Evolutionary conservation across 2,329 filamentous ascomycete species (phyloP).

Genomic region (Fusarium sublunatum): DNA sequence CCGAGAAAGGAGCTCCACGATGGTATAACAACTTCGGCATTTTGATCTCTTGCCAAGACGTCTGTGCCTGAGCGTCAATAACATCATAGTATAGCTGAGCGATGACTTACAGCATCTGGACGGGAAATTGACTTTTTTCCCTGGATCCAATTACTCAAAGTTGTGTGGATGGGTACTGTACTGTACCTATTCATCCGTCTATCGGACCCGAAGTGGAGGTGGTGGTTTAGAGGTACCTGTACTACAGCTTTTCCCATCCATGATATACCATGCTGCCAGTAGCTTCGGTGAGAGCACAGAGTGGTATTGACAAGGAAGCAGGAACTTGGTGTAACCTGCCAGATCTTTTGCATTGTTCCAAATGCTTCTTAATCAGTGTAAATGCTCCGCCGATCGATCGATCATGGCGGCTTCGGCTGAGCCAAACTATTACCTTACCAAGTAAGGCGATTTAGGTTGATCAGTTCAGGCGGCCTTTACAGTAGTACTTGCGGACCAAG

Average conservation of each 20-base stretch:
- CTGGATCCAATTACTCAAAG: too few species aligned
- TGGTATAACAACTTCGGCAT: slow-evolving; percentile 5
- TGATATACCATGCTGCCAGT: not conserved
- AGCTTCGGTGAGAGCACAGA: not conserved
- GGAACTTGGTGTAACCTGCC: too few species aligned
- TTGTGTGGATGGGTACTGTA: not conserved
- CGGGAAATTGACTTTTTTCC: too few species aligned
- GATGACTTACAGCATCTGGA: too few species aligned
- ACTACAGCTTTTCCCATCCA: not conserved
- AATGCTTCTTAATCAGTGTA: not conserved
- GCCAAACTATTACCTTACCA: slow-evolving; percentile 5
- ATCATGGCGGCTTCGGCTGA: slow-evolving; percentile 17
- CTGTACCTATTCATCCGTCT: slow-evolving; percentile 2
- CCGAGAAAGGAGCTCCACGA: slow-evolving; percentile 3
- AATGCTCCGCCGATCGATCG: slow-evolving; percentile 26
- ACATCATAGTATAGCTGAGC: too few species aligned
- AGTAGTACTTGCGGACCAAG: slow-evolving; percentile 4
- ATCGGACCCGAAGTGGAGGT: slow-evolving; percentile 18
- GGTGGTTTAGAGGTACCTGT: slow-evolving; percentile 9
- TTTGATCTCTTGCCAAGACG: slow-evolving; percentile 1
- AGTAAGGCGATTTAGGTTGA: too few species aligned
- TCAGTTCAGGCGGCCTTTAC: not conserved
- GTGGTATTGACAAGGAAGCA: not conserved
- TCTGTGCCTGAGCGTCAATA: too few species aligned
- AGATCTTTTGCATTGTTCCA: not conserved